Evolutionary conservation across 2,329 filamentous ascomycete genomes (phyloP).

Genomic region (Talaromyces marneffei): DNA sequence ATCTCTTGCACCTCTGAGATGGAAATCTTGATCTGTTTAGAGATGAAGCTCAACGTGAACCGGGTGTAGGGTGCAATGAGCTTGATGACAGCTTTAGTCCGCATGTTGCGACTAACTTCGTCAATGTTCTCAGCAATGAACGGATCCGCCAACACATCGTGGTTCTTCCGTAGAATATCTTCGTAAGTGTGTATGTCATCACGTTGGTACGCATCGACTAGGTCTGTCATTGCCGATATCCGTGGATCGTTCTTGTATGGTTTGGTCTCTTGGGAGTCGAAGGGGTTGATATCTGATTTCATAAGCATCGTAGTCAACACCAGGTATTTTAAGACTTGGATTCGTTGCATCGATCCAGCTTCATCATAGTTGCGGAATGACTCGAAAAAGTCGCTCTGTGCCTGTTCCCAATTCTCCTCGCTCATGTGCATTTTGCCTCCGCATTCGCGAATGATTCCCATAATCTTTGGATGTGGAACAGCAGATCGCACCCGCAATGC

Average conservation of each 20-base stretch:
- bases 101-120: conserved; percentile 96
- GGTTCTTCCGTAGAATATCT: conserved; percentile 76
- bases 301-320: conserved; percentile 97
- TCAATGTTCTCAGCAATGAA: conserved; percentile 99
- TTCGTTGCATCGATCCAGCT: conserved; percentile 89
- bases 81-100: conserved; percentile 89
- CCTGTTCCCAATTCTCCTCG: conserved; percentile 98
- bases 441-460: conserved; percentile 97
- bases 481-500: conserved; percentile 92
- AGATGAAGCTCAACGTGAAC: conserved; percentile 83
- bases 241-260: conserved; percentile 94
- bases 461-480: conserved; percentile 96
- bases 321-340: conserved; percentile 95
- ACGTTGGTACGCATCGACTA: conserved; percentile 92
- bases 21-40: conserved; percentile 78
- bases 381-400: conserved; percentile 96
- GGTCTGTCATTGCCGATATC: conserved; percentile 93
- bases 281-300: conserved; percentile 97
- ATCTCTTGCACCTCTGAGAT: conserved; percentile 89
- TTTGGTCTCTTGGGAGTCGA: conserved; percentile 97
- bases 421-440: conserved; percentile 99
- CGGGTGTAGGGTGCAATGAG: conserved; percentile 91
- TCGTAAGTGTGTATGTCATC: conserved; percentile 93
- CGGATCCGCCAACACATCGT: conserved; percentile 80
- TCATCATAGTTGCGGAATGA: conserved; percentile 99